Evolutionary conservation across 2,329 filamentous ascomycete genomes (phyloP), one percentile per base, ranked within the genome.

Genomic region (Capronia coronata): DNA sequence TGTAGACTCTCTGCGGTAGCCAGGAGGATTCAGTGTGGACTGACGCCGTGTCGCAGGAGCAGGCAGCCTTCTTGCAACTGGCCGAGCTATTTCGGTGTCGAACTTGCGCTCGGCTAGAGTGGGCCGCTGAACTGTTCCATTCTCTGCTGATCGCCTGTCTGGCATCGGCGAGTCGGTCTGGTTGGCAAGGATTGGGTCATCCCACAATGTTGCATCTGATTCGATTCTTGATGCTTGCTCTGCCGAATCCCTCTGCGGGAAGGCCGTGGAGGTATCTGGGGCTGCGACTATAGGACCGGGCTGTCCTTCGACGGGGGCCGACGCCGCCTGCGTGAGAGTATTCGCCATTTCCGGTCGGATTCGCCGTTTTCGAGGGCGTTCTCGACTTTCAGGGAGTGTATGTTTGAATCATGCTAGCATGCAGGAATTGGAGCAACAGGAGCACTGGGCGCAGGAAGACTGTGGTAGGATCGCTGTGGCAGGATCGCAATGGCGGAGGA

Each of bases 81-180:
- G 54, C 10, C 38, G 42, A 22, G 46, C 35, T 29, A 50, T 35
- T 37, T 57, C 54, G 2, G 48, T 52, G 22, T 57, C 48, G 29
- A 52, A 55, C 46, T 50, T 57, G 14, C 23, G 35, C 13, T 39
- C 29, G 37, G 46, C 46, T 13, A 53, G 38, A 21, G 16, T 23
- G 7, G 40, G 50, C 41, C 49, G 47, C 29, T 53, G 42, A 9
- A 29, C 13, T 11, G 19, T 43, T 18, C 22, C 40, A 34, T 45
- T 35, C 21, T 25, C 25, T 14, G 10, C 5, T 9, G 35, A 5
- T n/a, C n/a, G 21, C 16, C 25, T 23, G 16, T 37, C 27, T 27
- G 5, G 23, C 9, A n/a, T 22, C 22, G 18, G 19, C 29, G 18
- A 5, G 14, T 29, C 16, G 22, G 29, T 22, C 13, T 34, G 8